These are phyloP conservation scores for Salix arbutifolia DNA, from an alignment of 345 rosid genomes.

Conservation along the genomic window DNA sequence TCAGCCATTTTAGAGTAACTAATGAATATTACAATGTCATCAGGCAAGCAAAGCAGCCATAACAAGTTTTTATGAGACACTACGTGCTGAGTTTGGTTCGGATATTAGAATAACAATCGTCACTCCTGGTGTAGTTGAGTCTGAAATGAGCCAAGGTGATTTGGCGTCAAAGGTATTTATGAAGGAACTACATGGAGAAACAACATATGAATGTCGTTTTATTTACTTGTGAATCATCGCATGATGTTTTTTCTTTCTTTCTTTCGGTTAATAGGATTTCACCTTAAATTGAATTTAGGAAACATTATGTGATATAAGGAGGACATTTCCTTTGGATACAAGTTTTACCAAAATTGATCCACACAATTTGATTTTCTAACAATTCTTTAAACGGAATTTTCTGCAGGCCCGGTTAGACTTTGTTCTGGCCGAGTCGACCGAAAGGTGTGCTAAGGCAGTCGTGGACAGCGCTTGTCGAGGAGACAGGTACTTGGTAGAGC, in stretches of 20 bases:
- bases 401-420: neutral
- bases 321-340: neutral
- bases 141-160: constrained; percentile 43
- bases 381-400: too few species aligned
- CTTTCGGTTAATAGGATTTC: too few species aligned
- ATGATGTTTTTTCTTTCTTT: too few species aligned
- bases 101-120: constrained; percentile 42
- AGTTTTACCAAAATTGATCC: neutral
- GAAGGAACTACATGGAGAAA: neutral
- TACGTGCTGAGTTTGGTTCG: constrained; percentile 39
- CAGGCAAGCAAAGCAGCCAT: constrained; percentile 67
- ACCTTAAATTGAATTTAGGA: too few species aligned
- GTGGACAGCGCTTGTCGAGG: constrained; percentile 19
- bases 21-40: neutral
- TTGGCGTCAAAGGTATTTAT: neutral
- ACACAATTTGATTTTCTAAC: neutral
- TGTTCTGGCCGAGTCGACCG: neutral
- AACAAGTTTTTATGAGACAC: constrained; percentile 42
- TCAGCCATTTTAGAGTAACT: neutral
- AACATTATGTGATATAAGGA: neutral
- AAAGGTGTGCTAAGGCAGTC: constrained; percentile 11
- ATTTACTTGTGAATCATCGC: too few species aligned
- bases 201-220: neutral
- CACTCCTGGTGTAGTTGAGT: constrained; percentile 37
- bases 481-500: constrained; percentile 9